These are phyloP conservation scores for Cercospora sp. DNA, from an alignment of 2,329 filamentous ascomycete species.

Conservation along the genomic window DNA sequence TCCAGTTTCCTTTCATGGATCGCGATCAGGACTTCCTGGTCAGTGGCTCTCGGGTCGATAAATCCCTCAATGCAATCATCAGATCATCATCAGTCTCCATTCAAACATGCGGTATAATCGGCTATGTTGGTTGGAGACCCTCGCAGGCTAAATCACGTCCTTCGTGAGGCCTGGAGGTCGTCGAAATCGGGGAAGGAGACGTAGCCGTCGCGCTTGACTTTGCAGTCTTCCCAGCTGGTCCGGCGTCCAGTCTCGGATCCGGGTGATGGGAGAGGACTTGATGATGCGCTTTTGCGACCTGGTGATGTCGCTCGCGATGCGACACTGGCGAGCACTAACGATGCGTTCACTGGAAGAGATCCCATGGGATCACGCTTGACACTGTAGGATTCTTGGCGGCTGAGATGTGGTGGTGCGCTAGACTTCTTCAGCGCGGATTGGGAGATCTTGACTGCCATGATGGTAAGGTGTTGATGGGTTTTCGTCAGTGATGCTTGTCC, in stretches of 20 bases:
- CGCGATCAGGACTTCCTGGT: constrained; percentile 2
- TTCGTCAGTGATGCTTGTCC: background rate
- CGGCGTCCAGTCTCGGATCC: constrained; percentile 23
- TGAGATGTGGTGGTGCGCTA: constrained; percentile 33
- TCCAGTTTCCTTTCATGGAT: constrained; percentile 2
- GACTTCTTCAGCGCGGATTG: constrained; percentile 32
- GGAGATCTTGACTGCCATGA: constrained; percentile 29
- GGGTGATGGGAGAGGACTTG: constrained; percentile 26
- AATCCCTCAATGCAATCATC: constrained; percentile 6
- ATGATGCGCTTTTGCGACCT: constrained; percentile 22
- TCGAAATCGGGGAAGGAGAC: constrained; percentile 39
- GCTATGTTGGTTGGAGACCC: background rate
- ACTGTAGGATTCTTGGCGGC: constrained; percentile 35
- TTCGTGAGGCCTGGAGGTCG: constrained; percentile 20
- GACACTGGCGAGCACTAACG: constrained; percentile 29
- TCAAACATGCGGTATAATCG: background rate
- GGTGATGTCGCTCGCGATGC: constrained; percentile 30
- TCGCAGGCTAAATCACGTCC: constrained; percentile 7
- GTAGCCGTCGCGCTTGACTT: constrained; percentile 36
- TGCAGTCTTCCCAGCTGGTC: constrained; percentile 38
- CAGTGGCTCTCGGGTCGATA: background rate
- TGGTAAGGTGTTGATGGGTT: constrained; percentile 9
- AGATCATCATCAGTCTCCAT: background rate
- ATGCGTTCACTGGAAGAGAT: constrained; percentile 24
- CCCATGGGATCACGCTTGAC: constrained; percentile 23